Evolutionary conservation across 257 asterid species (phyloP).

Genomic region (Asclepias syriaca): DNA sequence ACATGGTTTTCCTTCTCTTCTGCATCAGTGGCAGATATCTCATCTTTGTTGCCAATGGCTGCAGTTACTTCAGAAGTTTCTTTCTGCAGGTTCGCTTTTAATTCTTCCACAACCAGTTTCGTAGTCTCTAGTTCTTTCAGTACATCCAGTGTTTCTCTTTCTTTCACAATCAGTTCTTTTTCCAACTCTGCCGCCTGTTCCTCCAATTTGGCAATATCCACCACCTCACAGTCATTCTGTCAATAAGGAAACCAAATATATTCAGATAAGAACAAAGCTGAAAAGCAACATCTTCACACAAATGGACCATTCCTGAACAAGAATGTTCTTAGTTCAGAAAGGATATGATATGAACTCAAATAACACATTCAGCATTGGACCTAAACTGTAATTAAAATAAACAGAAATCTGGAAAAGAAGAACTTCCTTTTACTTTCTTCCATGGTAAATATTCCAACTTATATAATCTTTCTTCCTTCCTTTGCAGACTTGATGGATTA

Average conservation of each 20-base stretch:
- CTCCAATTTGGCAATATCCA: constrained; percentile 54
- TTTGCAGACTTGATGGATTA: not conserved
- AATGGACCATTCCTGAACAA: not conserved
- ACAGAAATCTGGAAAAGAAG: not conserved
- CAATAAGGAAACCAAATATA: not conserved
- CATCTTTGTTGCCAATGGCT: constrained; percentile 18
- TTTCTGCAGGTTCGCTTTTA: constrained; percentile 57
- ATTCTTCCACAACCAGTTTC: constrained; percentile 50
- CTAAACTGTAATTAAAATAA: not conserved
- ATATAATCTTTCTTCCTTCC: not conserved
- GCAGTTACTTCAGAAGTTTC: constrained; percentile 47
- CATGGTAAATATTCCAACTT: not conserved
- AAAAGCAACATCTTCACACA: not conserved
- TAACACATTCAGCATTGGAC: not conserved
- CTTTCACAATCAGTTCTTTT: constrained; percentile 55
- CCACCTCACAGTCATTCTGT: constrained; percentile 36
- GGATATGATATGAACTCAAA: not conserved
- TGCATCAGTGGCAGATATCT: constrained; percentile 12
- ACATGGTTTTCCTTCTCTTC: constrained; percentile 11
- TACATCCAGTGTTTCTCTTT: constrained; percentile 73
- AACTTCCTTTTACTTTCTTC: not conserved
- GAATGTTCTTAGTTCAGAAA: not conserved
- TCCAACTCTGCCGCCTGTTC: constrained; percentile 68
- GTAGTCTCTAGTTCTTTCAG: constrained; percentile 69
- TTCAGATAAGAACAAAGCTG: not conserved